phyloP scores from a whole-genome alignment of 192 early-diverging fungal species.

The Geranomyces variabilis region DNA sequence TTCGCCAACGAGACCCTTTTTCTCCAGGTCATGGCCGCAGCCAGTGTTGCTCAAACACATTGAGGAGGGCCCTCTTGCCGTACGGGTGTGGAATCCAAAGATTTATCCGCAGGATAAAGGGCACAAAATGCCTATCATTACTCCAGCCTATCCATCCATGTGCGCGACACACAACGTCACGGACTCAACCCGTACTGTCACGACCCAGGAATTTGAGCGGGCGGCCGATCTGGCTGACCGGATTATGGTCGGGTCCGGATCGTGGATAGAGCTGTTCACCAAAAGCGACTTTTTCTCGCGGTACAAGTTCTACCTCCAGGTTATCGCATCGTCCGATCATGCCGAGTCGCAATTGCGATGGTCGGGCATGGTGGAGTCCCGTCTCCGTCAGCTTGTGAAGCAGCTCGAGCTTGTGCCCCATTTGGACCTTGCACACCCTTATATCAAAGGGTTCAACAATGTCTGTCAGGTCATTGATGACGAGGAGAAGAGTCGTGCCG shows the following conservation, averaged over 20 bases:
- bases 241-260: constrained; percentile 72
- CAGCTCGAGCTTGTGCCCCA: constrained; percentile 79
- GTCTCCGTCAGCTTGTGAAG: constrained; percentile 81
- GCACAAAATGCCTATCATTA: constrained; percentile 98
- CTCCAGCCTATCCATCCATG: constrained; percentile 98
- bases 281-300: constrained; percentile 84
- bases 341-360: constrained; percentile 77
- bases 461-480: constrained; percentile 63
- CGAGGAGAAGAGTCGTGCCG: constrained; percentile 67
- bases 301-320: constrained; percentile 89
- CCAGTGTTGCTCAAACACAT: constrained; percentile 88
- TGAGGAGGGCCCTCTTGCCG: constrained; percentile 82
- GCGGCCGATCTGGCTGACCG: constrained; percentile 75
- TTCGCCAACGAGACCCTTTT: background rate
- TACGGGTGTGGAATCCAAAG: constrained; percentile 95
- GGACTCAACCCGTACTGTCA: constrained; percentile 79
- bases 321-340: constrained; percentile 77
- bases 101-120: constrained; percentile 75
- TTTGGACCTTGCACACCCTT: constrained; percentile 83
- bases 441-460: constrained; percentile 84
- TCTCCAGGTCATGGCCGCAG: constrained; percentile 79
- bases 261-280: constrained; percentile 86
- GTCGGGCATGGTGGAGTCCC: constrained; percentile 90
- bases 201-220: constrained; percentile 81
- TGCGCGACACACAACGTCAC: constrained; percentile 98